These are phyloP conservation scores for Fusarium annulatum DNA, from an alignment of 2,329 filamentous ascomycete genomes.

Conservation along the genomic window DNA sequence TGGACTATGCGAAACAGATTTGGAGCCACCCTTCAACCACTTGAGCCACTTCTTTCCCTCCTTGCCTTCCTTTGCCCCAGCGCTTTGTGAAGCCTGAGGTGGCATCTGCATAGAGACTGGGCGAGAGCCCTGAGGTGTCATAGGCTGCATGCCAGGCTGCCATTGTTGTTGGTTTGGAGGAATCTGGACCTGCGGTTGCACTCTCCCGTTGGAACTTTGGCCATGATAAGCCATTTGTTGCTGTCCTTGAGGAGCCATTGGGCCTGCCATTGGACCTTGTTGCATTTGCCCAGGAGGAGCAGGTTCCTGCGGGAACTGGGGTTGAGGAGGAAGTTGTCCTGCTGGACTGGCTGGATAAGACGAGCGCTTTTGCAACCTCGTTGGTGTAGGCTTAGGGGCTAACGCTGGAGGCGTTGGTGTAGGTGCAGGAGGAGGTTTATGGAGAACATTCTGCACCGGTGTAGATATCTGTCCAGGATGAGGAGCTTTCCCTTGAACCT, in stretches of 20 bases:
- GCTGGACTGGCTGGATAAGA: slow-evolving; percentile 20
- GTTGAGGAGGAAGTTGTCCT: slow-evolving; percentile 18
- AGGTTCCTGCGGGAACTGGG: slow-evolving; percentile 4
- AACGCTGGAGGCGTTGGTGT: slow-evolving; percentile 3
- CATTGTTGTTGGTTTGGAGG: slow-evolving; percentile 29
- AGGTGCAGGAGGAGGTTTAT: slow-evolving; percentile 5
- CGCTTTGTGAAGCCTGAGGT: slow-evolving; percentile 24
- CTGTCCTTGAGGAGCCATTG: slow-evolving; percentile 13
- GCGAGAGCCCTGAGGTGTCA: slow-evolving; percentile 15
- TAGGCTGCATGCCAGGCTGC: slow-evolving; percentile 31
- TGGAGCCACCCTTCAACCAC: slow-evolving; percentile 41
- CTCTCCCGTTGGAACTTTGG: slow-evolving; percentile 15
- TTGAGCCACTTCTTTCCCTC: slow-evolving; percentile 43
- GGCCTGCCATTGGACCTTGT: not conserved
- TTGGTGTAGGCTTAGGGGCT: slow-evolving; percentile 20
- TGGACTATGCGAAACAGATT: slow-evolving; percentile 34
- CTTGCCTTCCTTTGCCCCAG: slow-evolving; percentile 38
- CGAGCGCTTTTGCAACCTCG: slow-evolving; percentile 17
- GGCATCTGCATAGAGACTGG: slow-evolving; percentile 38
- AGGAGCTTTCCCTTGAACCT: slow-evolving; percentile 4
- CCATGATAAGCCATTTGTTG: slow-evolving; percentile 3
- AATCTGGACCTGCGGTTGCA: slow-evolving; percentile 35
- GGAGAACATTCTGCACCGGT: slow-evolving; percentile 1
- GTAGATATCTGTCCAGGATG: slow-evolving; percentile 6
- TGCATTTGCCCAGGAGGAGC: slow-evolving; percentile 10